Evolutionary conservation across 2,329 filamentous ascomycete species (phyloP).

Genomic region (Acarospora socialis): DNA sequence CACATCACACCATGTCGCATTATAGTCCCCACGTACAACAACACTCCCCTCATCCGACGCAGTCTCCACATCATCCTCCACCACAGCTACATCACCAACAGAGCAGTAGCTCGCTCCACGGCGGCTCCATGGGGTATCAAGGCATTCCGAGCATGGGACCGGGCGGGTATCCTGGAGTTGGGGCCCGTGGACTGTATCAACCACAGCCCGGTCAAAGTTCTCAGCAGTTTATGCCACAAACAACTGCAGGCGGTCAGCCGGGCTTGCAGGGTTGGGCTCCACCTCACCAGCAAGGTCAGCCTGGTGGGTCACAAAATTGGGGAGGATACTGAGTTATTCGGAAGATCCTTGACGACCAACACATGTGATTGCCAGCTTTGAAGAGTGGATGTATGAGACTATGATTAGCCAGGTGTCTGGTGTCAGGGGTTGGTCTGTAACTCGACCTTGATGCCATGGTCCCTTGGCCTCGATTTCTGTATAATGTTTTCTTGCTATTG

Average conservation of each 20-base stretch:
- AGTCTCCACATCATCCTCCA: constrained; percentile 31
- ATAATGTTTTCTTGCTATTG: too few species aligned
- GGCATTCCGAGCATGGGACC: constrained; percentile 32
- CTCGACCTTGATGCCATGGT: too few species aligned
- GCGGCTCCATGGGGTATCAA: constrained; percentile 30
- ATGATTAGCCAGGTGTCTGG: too few species aligned
- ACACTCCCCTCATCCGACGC: constrained; percentile 24
- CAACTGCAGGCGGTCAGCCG: constrained; percentile 30
- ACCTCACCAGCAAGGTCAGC: constrained; percentile 21
- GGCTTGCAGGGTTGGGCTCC: constrained; percentile 38
- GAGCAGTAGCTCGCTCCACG: constrained; percentile 29
- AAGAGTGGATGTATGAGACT: too few species aligned
- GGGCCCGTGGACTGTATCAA: constrained; percentile 30
- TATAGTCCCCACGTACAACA: constrained; percentile 25
- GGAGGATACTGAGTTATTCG: too few species aligned
- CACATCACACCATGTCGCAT: constrained; percentile 26
- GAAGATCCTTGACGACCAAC: too few species aligned
- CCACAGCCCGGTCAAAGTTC: constrained; percentile 33
- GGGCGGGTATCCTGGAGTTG: constrained; percentile 30
- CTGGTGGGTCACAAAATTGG: too few species aligned
- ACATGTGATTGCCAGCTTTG: too few species aligned
- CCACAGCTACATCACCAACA: constrained; percentile 26
- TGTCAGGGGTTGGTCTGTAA: too few species aligned
- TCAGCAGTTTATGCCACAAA: constrained; percentile 32
- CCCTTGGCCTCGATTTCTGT: too few species aligned